These are phyloP conservation scores for Cydonia oblonga DNA, from an alignment of 331 rosid species.

Conservation along the genomic window DNA sequence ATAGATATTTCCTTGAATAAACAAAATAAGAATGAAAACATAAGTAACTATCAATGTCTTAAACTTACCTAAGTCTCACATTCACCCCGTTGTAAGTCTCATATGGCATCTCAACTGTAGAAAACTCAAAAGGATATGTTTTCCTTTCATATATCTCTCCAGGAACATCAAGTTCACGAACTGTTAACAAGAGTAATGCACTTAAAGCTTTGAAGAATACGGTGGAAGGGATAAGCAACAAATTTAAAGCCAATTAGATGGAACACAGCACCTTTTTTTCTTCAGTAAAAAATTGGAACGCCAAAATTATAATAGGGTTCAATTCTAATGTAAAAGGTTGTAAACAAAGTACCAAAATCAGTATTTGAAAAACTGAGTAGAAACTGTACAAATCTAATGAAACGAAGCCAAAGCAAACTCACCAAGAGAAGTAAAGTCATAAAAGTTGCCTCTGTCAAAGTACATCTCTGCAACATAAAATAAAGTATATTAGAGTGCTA, in stretches of 20 bases:
- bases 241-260: background rate
- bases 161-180: conserved; percentile 87
- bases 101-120: conserved; percentile 94
- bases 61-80: conserved; percentile 73
- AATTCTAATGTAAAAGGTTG: background rate
- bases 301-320: background rate
- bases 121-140: conserved; percentile 78
- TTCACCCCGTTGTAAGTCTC: conserved; percentile 89
- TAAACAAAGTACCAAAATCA: conserved; percentile 2
- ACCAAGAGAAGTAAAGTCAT: conserved; percentile 86
- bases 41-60: background rate
- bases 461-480: conserved; percentile 63
- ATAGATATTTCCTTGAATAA: background rate
- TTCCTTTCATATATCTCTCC: conserved; percentile 88
- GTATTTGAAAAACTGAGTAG: background rate
- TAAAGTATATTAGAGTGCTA: conserved; percentile 9
- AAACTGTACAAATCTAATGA: background rate
- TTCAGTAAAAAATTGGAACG: background rate
- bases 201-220: no score
- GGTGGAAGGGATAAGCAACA: background rate
- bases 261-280: background rate
- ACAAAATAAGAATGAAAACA: background rate
- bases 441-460: conserved; percentile 76
- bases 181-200: conserved; percentile 26
- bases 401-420: conserved; percentile 19